A percentile compares a stretch with the other conserved stretches of the same genome.
phyloP scores from a whole-genome alignment of 345 rosid genomes.

The Trapa incisa region DNA sequence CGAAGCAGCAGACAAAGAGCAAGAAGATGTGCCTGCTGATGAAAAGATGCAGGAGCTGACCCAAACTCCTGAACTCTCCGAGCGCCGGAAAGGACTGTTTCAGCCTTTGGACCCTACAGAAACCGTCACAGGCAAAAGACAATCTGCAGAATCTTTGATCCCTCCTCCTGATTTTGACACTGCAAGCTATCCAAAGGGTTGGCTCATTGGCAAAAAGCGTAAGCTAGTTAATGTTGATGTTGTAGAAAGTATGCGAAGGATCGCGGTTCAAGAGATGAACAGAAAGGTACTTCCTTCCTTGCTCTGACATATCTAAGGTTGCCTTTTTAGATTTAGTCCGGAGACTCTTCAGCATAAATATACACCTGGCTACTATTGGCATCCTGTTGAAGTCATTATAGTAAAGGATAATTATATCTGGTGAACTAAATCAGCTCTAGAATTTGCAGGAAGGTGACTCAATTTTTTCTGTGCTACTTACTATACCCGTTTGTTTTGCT shows the following conservation, averaged over 20 bases:
- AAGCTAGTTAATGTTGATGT: constrained; percentile 89
- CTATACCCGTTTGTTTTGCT: neutral
- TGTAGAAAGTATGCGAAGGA: constrained; percentile 93
- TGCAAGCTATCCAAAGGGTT: constrained; percentile 73
- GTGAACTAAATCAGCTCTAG: neutral
- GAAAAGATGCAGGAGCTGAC: constrained; percentile 29
- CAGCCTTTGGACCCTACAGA: constrained; percentile 66
- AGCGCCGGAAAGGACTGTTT: constrained; percentile 72
- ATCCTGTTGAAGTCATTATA: neutral
- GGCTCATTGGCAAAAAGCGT: constrained; percentile 90
- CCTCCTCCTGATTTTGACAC: constrained; percentile 92
- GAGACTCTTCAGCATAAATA: neutral
- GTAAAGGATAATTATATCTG: neutral
- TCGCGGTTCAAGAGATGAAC: constrained; percentile 92
- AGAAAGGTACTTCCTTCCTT: constrained; percentile 46
- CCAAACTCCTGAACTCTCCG: constrained; percentile 37
- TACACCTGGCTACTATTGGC: neutral
- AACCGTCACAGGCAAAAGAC: constrained; percentile 27
- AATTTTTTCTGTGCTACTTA: no score
- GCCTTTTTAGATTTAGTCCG: neutral
- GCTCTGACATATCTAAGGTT: neutral
- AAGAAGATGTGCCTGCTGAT: constrained; percentile 26
- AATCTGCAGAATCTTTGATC: constrained; percentile 53
- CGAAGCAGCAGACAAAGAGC: constrained; percentile 26
- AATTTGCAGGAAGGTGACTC: no score